phyloP scores from a whole-genome alignment of 148 eudicot species.

The Beta vulgaris region DNA sequence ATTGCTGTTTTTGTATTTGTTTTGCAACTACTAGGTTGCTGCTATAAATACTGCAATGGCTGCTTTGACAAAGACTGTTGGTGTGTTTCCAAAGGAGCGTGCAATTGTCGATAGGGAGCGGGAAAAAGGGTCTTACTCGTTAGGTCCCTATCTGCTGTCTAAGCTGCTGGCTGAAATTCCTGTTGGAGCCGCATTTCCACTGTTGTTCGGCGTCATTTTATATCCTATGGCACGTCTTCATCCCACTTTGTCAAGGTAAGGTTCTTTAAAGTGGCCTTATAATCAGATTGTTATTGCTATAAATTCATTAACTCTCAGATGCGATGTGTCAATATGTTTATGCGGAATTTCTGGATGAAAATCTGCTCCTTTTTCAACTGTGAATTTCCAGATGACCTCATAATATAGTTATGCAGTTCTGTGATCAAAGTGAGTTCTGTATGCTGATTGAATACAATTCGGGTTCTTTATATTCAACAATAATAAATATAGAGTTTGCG shows the following conservation, averaged over 20 bases:
- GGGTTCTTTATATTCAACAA: no score
- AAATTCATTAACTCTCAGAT: not conserved
- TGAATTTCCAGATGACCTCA: no score
- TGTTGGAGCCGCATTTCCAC: slow-evolving; percentile 87
- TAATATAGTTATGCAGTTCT: no score
- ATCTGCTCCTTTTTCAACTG: no score
- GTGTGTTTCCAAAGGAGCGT: slow-evolving; percentile 97
- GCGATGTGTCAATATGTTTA: not conserved
- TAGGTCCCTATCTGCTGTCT: slow-evolving; percentile 88
- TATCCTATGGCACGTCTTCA: slow-evolving; percentile 99
- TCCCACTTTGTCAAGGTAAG: slow-evolving; percentile 79
- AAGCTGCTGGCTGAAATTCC: slow-evolving; percentile 96
- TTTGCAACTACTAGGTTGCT: slow-evolving; percentile 61
- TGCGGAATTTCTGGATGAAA: not conserved
- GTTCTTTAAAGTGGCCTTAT: slow-evolving; percentile 8
- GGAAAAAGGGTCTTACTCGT: slow-evolving; percentile 78
- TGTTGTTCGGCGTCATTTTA: slow-evolving; percentile 81
- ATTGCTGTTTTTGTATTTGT: slow-evolving; percentile 7
- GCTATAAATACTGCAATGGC: slow-evolving; percentile 99
- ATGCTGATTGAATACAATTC: no score
- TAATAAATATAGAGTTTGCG: no score
- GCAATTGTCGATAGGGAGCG: slow-evolving; percentile 94
- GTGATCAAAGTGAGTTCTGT: no score
- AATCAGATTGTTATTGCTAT: not conserved
- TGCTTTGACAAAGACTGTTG: slow-evolving; percentile 93